Percentiles rank a stretch among this genome's conserved stretches.
Evolutionary conservation across 768 basidiomycete genomes (phyloP).

Genomic region (Rhodotorula toruloides): DNA sequence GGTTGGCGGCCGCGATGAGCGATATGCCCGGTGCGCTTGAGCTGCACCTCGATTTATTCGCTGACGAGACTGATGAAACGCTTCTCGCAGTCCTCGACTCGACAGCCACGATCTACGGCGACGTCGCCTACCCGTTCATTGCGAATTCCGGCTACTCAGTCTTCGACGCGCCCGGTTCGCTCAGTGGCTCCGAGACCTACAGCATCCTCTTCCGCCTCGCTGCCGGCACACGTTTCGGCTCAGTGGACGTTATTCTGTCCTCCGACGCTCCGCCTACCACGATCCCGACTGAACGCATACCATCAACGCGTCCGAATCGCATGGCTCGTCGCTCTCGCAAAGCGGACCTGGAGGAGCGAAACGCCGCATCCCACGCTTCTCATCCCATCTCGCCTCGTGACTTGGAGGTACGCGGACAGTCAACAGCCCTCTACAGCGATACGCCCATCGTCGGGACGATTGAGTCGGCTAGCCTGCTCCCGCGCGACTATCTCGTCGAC

Average conservation of each 20-base stretch:
- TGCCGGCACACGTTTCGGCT: slow-evolving; percentile 5
- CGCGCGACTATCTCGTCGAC: slow-evolving; percentile 13
- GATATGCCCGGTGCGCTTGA: slow-evolving; percentile 47
- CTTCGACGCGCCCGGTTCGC: too few relatives aligned
- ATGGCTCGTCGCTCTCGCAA: too few relatives aligned
- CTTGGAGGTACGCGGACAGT: too few relatives aligned
- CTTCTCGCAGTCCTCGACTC: slow-evolving; percentile 52
- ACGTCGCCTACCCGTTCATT: slow-evolving; percentile 23
- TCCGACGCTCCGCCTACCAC: background rate
- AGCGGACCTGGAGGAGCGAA: too few relatives aligned
- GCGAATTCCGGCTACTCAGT: background rate
- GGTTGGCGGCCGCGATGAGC: slow-evolving; percentile 51
- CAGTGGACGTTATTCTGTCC: slow-evolving; percentile 19
- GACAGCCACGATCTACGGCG: slow-evolving; percentile 43
- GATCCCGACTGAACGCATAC: too few relatives aligned
- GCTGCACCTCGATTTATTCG: background rate
- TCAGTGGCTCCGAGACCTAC: too few relatives aligned
- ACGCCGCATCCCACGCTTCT: too few relatives aligned
- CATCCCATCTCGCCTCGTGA: too few relatives aligned
- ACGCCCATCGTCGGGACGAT: slow-evolving; percentile 19
- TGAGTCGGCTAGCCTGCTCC: background rate
- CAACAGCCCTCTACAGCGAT: slow-evolving; percentile 3
- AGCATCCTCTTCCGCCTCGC: too few relatives aligned
- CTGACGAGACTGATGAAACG: background rate
- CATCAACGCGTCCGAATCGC: too few relatives aligned